These are phyloP conservation scores for Neospermospora avenae DNA, from an alignment of 2,329 filamentous ascomycete species.

Conservation along the genomic window DNA sequence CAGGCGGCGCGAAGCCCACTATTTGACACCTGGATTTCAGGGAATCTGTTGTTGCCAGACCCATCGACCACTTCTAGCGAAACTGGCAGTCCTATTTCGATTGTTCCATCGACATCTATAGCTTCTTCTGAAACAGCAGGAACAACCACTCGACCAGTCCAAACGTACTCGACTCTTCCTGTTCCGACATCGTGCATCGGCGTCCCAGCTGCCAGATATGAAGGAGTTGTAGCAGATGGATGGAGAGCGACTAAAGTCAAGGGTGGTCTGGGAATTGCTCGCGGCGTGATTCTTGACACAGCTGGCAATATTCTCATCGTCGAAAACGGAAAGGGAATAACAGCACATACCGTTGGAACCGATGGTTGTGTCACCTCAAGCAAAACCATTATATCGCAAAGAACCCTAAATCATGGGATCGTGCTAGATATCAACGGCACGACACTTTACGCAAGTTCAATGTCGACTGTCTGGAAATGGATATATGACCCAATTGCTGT, in stretches of 20 bases:
- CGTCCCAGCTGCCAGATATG: slow-evolving; percentile 5
- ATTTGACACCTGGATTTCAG: slow-evolving; percentile 10
- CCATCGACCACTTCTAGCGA: not conserved
- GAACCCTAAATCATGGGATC: slow-evolving; percentile 17
- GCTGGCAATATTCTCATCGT: slow-evolving; percentile 14
- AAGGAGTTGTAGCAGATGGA: slow-evolving; percentile 10
- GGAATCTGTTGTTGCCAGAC: not conserved
- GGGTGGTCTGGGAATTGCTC: slow-evolving; percentile 10
- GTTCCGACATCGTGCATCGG: slow-evolving; percentile 11
- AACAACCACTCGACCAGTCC: not conserved
- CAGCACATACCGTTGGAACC: slow-evolving; percentile 8
- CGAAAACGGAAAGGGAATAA: slow-evolving; percentile 13
- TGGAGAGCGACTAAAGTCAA: slow-evolving; percentile 16
- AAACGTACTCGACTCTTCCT: not conserved
- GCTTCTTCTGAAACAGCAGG: not conserved
- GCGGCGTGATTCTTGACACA: slow-evolving; percentile 12
- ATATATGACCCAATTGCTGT: slow-evolving; percentile 11
- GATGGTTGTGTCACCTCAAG: slow-evolving; percentile 13
- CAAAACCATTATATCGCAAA: slow-evolving; percentile 11
- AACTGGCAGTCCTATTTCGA: not conserved
- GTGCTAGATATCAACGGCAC: slow-evolving; percentile 16
- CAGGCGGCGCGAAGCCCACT: slow-evolving; percentile 3
- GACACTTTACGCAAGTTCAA: slow-evolving; percentile 22
- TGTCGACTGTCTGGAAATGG: slow-evolving; percentile 20
- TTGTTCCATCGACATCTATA: not conserved